These are phyloP conservation scores for Wickerhamomyces ciferrii DNA, from an alignment of 805 yeast genomes.

Conservation along the genomic window DNA sequence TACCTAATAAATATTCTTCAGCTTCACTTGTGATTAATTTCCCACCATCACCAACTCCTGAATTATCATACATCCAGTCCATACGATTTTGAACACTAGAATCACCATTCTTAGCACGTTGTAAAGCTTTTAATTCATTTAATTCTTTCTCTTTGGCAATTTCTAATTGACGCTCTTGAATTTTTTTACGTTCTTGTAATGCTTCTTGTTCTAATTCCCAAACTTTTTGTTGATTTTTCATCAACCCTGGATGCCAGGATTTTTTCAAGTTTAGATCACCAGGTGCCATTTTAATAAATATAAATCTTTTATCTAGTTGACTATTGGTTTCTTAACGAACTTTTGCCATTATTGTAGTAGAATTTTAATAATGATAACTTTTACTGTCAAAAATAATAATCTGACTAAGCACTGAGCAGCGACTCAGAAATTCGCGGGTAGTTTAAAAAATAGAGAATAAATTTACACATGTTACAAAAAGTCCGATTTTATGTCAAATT, in stretches of 20 bases:
- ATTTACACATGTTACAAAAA: no score
- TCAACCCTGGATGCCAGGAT: conserved; percentile 92
- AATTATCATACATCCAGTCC: conserved; percentile 84
- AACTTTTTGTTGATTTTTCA: conserved; percentile 80
- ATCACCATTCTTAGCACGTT: conserved; percentile 34
- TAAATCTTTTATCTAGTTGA: no score
- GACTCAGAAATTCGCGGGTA: no score
- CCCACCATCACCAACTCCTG: conserved; percentile 25
- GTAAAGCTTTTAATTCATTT: conserved; percentile 45
- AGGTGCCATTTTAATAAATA: conserved; percentile 51
- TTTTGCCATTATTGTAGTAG: no score
- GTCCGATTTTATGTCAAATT: neutral
- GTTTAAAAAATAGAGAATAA: no score
- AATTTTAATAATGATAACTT: no score
- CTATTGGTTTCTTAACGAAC: no score
- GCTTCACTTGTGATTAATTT: conserved; percentile 23
- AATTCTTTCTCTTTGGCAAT: conserved; percentile 56
- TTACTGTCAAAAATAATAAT: neutral
- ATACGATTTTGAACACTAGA: conserved; percentile 38
- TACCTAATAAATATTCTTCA: conserved; percentile 54
- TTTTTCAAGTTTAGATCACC: conserved; percentile 86
- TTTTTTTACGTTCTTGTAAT: conserved; percentile 60
- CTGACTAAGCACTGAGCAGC: neutral
- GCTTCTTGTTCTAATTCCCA: conserved; percentile 80
- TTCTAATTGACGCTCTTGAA: conserved; percentile 60